These are phyloP conservation scores for Cryptococcus maquisensis DNA, from an alignment of 1,284 basidiomycete species.

Conservation along the genomic window DNA sequence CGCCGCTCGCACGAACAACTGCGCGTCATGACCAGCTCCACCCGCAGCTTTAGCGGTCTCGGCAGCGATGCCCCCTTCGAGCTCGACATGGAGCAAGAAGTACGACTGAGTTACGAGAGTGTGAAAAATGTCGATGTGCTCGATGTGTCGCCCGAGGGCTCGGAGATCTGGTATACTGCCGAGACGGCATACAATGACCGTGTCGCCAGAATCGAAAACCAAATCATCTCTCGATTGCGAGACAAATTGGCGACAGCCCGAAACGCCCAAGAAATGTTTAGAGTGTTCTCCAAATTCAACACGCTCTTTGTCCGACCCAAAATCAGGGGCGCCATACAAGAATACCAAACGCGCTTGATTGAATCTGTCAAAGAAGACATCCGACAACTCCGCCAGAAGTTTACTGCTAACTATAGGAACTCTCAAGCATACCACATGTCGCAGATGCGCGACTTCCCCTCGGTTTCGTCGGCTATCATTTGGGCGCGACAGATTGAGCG, in stretches of 20 bases:
- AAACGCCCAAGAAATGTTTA: slow-evolving; percentile 99
- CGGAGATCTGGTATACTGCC: slow-evolving; percentile 96
- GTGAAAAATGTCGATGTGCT: slow-evolving; percentile 95
- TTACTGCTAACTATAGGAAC: slow-evolving; percentile 88
- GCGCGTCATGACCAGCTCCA: slow-evolving; percentile 93
- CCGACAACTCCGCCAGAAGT: slow-evolving; percentile 91
- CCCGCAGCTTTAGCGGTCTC: slow-evolving; percentile 74
- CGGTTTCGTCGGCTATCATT: slow-evolving; percentile 94
- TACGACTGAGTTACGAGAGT: slow-evolving; percentile 88
- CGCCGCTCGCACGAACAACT: slow-evolving; percentile 96
- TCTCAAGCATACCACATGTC: slow-evolving; percentile 98
- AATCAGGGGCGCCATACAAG: slow-evolving; percentile 96
- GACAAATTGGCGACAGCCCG: slow-evolving; percentile 91
- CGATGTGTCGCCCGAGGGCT: slow-evolving; percentile 88
- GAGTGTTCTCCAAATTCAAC: slow-evolving; percentile 98
- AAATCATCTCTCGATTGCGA: slow-evolving; percentile 88
- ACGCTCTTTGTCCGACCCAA: slow-evolving; percentile 97
- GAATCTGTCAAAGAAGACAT: slow-evolving; percentile 98
- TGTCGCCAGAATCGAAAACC: slow-evolving; percentile 94
- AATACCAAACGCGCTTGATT: slow-evolving; percentile 96
- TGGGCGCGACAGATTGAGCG: slow-evolving; percentile 98
- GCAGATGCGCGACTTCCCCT: slow-evolving; percentile 93
- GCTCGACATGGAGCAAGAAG: slow-evolving; percentile 87
- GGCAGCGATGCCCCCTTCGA: slow-evolving; percentile 67
- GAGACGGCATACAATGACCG: slow-evolving; percentile 98